Evolutionary conservation across 2,329 filamentous ascomycete genomes (phyloP).

Genomic region (Botrytis fragariae): DNA sequence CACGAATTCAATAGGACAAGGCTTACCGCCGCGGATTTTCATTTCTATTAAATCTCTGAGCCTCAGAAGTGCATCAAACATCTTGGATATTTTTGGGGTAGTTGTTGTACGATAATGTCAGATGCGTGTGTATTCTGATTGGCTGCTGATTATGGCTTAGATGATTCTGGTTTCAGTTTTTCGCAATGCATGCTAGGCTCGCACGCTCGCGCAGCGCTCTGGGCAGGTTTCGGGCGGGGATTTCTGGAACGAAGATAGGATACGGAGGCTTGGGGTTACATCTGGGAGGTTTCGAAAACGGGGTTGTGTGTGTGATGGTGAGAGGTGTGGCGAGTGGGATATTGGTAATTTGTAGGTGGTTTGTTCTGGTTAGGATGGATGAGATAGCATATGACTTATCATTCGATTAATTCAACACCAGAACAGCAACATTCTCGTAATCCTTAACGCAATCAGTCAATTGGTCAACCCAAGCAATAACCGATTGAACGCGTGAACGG

Average conservation of each 20-base stretch:
- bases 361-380: background rate
- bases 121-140: background rate
- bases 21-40: background rate
- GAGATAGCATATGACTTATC: background rate
- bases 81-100: background rate
- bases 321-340: background rate
- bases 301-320: background rate
- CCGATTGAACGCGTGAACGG: background rate
- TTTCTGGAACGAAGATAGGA: conserved; percentile 6
- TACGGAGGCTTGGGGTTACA: background rate
- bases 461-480: background rate
- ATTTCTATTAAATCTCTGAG: background rate
- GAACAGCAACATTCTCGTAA: background rate
- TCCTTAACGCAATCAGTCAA: background rate
- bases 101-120: background rate
- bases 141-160: background rate
- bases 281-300: background rate
- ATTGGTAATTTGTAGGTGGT: background rate
- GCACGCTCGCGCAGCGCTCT: background rate
- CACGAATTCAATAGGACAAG: background rate
- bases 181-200: background rate
- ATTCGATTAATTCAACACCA: background rate
- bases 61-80: background rate
- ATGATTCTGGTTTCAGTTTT: conserved; percentile 9
- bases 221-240: conserved; percentile 15